These are phyloP conservation scores for Elaphomyces granulatus DNA, from an alignment of 495 filamentous ascomycete genomes.

Conservation along the genomic window DNA sequence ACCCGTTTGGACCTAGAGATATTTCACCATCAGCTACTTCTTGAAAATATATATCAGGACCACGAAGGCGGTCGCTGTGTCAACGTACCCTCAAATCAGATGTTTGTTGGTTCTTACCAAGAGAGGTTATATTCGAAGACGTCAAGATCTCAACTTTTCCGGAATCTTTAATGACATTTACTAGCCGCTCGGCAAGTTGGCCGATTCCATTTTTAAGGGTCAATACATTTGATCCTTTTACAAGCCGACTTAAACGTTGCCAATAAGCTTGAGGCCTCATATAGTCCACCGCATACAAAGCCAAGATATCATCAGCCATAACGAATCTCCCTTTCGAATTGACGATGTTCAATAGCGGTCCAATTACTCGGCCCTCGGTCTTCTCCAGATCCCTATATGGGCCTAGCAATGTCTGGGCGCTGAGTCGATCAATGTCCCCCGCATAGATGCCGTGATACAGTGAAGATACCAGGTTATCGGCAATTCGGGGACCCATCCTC, in stretches of 20 bases:
- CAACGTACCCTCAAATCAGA: constrained; percentile 13
- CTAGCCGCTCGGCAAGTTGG: constrained; percentile 22
- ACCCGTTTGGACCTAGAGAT: constrained; percentile 7
- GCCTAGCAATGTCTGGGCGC: constrained; percentile 48
- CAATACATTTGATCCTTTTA: constrained; percentile 35
- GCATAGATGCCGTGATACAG: constrained; percentile 86
- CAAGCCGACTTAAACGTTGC: constrained; percentile 6
- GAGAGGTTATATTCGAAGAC: constrained; percentile 10
- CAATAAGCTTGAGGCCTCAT: constrained; percentile 7
- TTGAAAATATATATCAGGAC: no score
- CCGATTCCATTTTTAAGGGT: constrained; percentile 42
- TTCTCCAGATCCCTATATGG: constrained; percentile 37
- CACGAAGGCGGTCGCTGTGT: no score
- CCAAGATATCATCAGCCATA: constrained; percentile 20
- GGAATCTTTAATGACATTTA: constrained; percentile 14
- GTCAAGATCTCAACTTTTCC: constrained; percentile 18
- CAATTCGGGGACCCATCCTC: constrained; percentile 39
- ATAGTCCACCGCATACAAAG: constrained; percentile 4
- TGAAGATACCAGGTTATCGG: constrained; percentile 64
- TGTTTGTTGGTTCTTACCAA: constrained; percentile 5
- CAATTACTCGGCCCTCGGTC: constrained; percentile 12
- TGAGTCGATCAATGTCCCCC: constrained; percentile 75
- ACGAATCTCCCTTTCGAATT: constrained; percentile 3
- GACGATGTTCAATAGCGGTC: constrained; percentile 5
- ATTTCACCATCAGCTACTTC: background rate